A percentile compares a stretch with the other conserved stretches of the same genome.
These are phyloP conservation scores for Nyctanthes arbortristis DNA, from an alignment of 257 asterid genomes.

Conservation along the genomic window DNA sequence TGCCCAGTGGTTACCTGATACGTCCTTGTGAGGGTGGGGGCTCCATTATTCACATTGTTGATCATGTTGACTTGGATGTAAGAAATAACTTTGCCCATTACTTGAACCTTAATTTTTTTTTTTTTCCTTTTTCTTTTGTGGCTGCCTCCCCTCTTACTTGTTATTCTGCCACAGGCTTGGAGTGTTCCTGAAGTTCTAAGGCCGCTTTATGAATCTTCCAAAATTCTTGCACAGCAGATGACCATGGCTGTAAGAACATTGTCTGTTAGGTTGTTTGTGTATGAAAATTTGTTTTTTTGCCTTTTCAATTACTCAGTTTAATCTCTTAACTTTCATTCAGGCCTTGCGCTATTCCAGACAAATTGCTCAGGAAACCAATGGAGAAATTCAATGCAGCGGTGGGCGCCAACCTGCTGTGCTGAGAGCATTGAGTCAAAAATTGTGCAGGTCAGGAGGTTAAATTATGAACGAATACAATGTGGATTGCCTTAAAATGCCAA, in stretches of 20 bases:
- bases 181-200: slow-evolving; percentile 93
- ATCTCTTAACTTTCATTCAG: slow-evolving; percentile 32
- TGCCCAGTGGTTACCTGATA: slow-evolving; percentile 87
- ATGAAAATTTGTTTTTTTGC: not conserved
- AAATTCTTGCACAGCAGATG: slow-evolving; percentile 91
- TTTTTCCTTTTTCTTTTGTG: too few species aligned
- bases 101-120: not conserved
- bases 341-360: slow-evolving; percentile 83
- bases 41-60: slow-evolving; percentile 87
- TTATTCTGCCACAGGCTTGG: slow-evolving; percentile 45
- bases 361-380: slow-evolving; percentile 88
- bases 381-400: slow-evolving; percentile 76
- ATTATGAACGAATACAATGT: not conserved
- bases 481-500: not conserved
- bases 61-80: slow-evolving; percentile 85
- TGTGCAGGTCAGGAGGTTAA: slow-evolving; percentile 59
- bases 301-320: not conserved
- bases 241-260: slow-evolving; percentile 75
- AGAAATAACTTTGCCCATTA: slow-evolving; percentile 15
- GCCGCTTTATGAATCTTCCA: slow-evolving; percentile 95
- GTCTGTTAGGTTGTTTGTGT: not conserved
- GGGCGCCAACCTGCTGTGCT: slow-evolving; percentile 92
- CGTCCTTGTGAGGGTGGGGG: slow-evolving; percentile 98
- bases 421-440: slow-evolving; percentile 80
- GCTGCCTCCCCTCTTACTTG: not conserved